A percentile compares a stretch with the other conserved stretches of the same genome.
phyloP scores from a whole-genome alignment of 805 yeast species.

The Candida ficus region DNA sequence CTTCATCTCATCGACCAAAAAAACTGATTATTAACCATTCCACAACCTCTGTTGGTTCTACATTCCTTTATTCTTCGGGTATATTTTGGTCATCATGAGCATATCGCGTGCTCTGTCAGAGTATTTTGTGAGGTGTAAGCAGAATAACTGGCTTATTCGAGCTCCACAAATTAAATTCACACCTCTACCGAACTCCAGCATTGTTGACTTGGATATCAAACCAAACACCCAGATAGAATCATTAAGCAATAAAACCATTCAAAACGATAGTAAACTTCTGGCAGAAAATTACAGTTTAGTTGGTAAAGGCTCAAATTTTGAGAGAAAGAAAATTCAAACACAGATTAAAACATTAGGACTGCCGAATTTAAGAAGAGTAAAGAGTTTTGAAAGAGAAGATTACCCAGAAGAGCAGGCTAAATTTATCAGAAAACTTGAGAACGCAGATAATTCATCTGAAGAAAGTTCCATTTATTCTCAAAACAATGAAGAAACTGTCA shows the following conservation, averaged over 20 bases:
- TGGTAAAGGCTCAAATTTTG: conserved; percentile 28
- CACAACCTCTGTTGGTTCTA: neutral
- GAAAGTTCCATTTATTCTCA: conserved; percentile 13
- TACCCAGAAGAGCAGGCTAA: conserved; percentile 18
- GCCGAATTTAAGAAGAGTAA: conserved; percentile 24
- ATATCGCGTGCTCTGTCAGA: conserved; percentile 6
- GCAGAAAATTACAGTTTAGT: conserved; percentile 15
- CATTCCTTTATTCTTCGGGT: neutral
- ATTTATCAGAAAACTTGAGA: conserved; percentile 5
- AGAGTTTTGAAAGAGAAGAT: conserved; percentile 8
- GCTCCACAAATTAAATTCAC: neutral
- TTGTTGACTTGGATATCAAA: neutral
- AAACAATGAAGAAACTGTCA: conserved; percentile 16
- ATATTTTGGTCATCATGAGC: conserved; percentile 8
- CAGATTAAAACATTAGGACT: conserved; percentile 25
- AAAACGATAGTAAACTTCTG: conserved; percentile 5
- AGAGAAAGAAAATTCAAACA: conserved; percentile 24
- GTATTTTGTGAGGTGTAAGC: conserved; percentile 9
- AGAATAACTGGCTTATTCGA: conserved; percentile 10
- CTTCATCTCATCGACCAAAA: too few species aligned
- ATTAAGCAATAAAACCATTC: neutral
- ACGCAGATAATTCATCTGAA: neutral
- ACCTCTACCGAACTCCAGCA: conserved; percentile 1
- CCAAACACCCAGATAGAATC: neutral
- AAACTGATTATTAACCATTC: too few species aligned